These are phyloP conservation scores for Hemisphaericaspora subhashii DNA, from an alignment of 1,139 yeast species.

Conservation along the genomic window DNA sequence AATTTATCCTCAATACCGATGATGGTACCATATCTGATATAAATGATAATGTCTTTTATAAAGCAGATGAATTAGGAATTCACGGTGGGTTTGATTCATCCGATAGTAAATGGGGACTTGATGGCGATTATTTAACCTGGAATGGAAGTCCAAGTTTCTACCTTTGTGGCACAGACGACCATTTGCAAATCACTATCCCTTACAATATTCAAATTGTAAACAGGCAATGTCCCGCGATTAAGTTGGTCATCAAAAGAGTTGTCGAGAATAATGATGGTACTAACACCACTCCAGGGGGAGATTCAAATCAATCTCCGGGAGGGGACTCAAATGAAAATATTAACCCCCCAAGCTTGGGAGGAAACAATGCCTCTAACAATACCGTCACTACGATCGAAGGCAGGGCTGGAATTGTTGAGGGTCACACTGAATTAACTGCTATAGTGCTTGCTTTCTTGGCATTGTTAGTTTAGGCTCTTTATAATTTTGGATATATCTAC, in stretches of 20 bases:
- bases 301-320: background rate
- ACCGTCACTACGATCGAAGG: background rate
- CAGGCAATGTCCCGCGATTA: background rate
- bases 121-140: background rate
- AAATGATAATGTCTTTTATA: background rate
- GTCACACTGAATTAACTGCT: background rate
- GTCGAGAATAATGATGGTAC: no score
- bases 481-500: no score
- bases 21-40: background rate
- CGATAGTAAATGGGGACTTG: background rate
- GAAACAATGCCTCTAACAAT: background rate
- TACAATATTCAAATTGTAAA: background rate
- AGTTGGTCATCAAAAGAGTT: background rate
- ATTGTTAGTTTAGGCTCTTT: background rate
- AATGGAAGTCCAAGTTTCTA: background rate
- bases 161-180: background rate
- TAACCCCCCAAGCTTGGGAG: background rate
- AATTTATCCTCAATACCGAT: background rate
- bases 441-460: background rate
- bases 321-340: background rate
- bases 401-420: background rate
- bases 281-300: background rate
- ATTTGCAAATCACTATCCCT: background rate
- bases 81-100: background rate
- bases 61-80: background rate